A percentile compares a stretch with the other conserved stretches of the same genome.
phyloP scores from a whole-genome alignment of 805 yeast genomes.

The Candida quercuum region DNA sequence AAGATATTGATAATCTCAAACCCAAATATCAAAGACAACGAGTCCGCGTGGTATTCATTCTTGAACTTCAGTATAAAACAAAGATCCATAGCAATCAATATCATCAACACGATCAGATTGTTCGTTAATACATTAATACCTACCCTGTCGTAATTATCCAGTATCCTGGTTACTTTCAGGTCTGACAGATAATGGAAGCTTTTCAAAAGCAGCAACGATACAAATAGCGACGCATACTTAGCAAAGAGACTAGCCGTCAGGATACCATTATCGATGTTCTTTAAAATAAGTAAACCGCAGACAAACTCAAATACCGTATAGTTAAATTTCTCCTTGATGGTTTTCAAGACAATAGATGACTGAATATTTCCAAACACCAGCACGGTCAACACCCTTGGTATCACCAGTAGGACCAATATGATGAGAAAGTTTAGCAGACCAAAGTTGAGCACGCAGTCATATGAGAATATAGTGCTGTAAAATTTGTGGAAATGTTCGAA shows the following conservation, averaged over 20 bases:
- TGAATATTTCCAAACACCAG: constrained; percentile 9
- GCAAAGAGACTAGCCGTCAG: neutral
- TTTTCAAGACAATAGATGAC: constrained; percentile 3
- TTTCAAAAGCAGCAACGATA: constrained; percentile 11
- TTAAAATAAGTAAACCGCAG: constrained; percentile 12
- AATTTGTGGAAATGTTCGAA: neutral
- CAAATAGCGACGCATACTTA: constrained; percentile 11
- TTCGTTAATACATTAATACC: neutral
- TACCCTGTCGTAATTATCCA: neutral
- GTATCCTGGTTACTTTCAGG: constrained; percentile 4
- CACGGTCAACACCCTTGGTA: constrained; percentile 7
- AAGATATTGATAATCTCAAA: constrained; percentile 15
- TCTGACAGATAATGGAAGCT: constrained; percentile 19
- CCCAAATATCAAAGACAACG: constrained; percentile 12
- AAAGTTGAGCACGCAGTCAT: constrained; percentile 8
- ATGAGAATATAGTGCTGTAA: neutral
- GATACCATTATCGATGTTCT: constrained; percentile 6
- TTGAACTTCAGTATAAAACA: constrained; percentile 3
- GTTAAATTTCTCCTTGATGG: constrained; percentile 12
- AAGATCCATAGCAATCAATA: constrained; percentile 6
- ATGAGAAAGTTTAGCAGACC: constrained; percentile 9
- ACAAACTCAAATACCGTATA: constrained; percentile 15
- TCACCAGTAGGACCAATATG: constrained; percentile 2
- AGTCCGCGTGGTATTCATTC: constrained; percentile 3
- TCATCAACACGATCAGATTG: constrained; percentile 1